Evolutionary conservation across 176 grass and related monocot genomes (phyloP).

Genomic region (Avena sativa): DNA sequence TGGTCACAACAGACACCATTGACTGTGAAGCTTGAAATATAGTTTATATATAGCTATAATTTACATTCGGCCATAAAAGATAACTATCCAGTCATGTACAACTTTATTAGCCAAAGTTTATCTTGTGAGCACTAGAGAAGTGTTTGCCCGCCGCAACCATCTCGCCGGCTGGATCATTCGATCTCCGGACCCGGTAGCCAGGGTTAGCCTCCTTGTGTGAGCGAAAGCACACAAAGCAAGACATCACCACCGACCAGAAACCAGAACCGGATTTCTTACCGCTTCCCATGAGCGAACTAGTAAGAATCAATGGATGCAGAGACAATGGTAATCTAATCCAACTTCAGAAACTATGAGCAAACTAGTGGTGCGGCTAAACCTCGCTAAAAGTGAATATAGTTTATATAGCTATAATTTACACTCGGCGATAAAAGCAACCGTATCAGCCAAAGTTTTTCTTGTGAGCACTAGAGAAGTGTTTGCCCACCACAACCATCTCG

Average conservation of each 20-base stretch:
- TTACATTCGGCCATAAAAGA: no score
- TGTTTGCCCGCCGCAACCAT: constrained; percentile 37
- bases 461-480: constrained; percentile 31
- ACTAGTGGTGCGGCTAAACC: no score
- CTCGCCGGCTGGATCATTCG: neutral
- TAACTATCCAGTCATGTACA: neutral
- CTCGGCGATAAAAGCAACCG: neutral
- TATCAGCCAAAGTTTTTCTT: constrained; percentile 27
- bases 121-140: constrained; percentile 17
- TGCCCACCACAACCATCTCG: constrained; percentile 22
- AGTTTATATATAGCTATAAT: neutral
- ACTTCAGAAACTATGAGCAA: no score
- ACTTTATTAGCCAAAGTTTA: neutral
- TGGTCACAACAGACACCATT: neutral
- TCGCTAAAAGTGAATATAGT: no score
- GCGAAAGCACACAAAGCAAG: constrained; percentile 7
- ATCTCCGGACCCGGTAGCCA: neutral
- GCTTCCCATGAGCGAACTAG: constrained; percentile 2
- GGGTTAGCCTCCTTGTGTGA: neutral
- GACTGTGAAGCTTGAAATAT: neutral
- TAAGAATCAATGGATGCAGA: neutral
- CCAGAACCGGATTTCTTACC: neutral
- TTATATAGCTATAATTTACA: no score
- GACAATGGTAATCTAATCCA: no score
- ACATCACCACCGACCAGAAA: neutral